Percentiles rank a stretch among this genome's conserved stretches.
Conservation (phyloP, 2,329 filamentous ascomycete species). For the Chrysoporthe deuterocubensis region DNA sequence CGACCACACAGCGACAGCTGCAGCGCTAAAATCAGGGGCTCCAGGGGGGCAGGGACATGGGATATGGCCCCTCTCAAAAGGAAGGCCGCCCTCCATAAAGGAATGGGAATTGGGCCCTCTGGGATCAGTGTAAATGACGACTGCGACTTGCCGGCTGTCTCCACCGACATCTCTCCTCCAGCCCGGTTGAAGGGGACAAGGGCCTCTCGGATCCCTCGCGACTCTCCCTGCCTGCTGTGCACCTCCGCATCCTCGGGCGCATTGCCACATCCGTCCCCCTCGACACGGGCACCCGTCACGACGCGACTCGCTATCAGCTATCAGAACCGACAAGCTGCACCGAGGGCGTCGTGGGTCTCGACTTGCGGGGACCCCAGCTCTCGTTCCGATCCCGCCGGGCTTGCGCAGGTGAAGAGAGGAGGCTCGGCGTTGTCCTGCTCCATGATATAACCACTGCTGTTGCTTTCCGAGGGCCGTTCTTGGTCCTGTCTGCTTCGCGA, state of each 20-base stretch:
- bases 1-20: constrained; percentile 10
- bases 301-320: constrained; percentile 23
- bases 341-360: constrained; percentile 21
- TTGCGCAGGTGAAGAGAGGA: constrained; percentile 7
- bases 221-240: background rate
- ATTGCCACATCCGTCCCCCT: background rate
- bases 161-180: background rate
- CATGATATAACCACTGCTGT: constrained; percentile 26
- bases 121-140: constrained; percentile 8
- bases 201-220: background rate
- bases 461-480: background rate
- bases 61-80: constrained; percentile 9
- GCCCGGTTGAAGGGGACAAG: constrained; percentile 17
- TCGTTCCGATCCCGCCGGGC: background rate
- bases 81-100: constrained; percentile 17
- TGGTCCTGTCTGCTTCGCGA: background rate
- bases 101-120: background rate
- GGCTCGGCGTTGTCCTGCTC: background rate
- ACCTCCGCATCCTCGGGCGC: background rate
- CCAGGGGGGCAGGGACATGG: constrained; percentile 9
- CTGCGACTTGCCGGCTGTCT: constrained; percentile 7
- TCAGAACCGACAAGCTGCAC: constrained; percentile 15
- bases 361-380: constrained; percentile 23
- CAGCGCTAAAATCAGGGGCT: constrained; percentile 29
- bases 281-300: background rate